These are phyloP conservation scores for Macroventuria anomochaeta DNA, from an alignment of 2,329 filamentous ascomycete species.

Conservation along the genomic window DNA sequence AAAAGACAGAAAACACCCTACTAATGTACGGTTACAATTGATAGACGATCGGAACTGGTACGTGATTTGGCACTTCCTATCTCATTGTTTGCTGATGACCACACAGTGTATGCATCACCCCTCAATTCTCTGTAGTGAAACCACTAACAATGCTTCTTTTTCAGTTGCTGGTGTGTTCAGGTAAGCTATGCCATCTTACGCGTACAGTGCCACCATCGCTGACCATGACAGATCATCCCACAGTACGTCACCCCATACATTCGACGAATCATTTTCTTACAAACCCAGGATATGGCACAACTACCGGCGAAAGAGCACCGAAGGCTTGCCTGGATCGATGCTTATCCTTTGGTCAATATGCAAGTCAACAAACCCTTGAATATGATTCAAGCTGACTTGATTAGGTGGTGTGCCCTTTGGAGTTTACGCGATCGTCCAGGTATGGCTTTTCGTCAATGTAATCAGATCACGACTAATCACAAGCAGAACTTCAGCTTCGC, in stretches of 20 bases:
- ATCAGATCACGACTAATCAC: neutral
- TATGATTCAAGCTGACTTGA: constrained; percentile 9
- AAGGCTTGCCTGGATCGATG: constrained; percentile 66
- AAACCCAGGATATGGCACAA: constrained; percentile 63
- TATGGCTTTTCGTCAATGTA: constrained; percentile 23
- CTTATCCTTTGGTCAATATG: constrained; percentile 69
- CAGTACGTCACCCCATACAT: constrained; percentile 30
- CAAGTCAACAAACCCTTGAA: constrained; percentile 23
- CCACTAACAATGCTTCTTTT: constrained; percentile 23
- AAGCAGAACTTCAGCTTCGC: constrained; percentile 61
- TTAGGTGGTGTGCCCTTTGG: constrained; percentile 57
- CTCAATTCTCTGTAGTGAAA: neutral
- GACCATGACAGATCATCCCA: constrained; percentile 40
- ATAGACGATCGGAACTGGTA: constrained; percentile 50
- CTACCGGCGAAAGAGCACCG: constrained; percentile 66
- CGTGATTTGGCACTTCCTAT: constrained; percentile 7
- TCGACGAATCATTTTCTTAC: neutral
- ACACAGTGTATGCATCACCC: constrained; percentile 31
- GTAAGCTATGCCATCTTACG: constrained; percentile 24
- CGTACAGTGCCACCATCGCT: constrained; percentile 8
- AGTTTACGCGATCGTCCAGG: constrained; percentile 60
- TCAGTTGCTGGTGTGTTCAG: constrained; percentile 53
- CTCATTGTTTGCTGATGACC: constrained; percentile 19
- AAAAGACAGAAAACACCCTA: constrained; percentile 3
- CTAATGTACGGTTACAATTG: constrained; percentile 19